phyloP scores from a whole-genome alignment of 2,329 filamentous ascomycete species.

The Pyrenochaeta sp. region DNA sequence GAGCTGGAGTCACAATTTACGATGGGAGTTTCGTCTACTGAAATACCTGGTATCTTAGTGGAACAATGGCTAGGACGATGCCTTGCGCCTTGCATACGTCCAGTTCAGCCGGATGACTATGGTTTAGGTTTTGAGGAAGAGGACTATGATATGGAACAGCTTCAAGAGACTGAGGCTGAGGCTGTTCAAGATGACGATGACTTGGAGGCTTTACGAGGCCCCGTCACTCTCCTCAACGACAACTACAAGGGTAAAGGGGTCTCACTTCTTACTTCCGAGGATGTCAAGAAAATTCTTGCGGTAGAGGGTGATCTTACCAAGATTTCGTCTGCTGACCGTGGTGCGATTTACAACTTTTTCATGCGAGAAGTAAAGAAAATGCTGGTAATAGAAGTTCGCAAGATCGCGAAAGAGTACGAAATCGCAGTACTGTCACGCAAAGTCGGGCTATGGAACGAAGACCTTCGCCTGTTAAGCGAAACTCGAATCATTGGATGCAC shows the following conservation, averaged over 20 bases:
- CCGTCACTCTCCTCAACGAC: slow-evolving; percentile 45
- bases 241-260: slow-evolving; percentile 47
- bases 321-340: slow-evolving; percentile 65
- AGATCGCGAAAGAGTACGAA: slow-evolving; percentile 61
- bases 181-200: slow-evolving; percentile 63
- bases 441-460: slow-evolving; percentile 66
- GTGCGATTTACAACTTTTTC: slow-evolving; percentile 72
- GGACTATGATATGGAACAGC: slow-evolving; percentile 68
- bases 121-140: slow-evolving; percentile 66
- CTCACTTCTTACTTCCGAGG: slow-evolving; percentile 27
- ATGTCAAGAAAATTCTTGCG: slow-evolving; percentile 50
- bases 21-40: slow-evolving; percentile 43
- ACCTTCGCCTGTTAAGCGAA: slow-evolving; percentile 54
- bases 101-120: slow-evolving; percentile 59
- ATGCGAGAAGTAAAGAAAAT: slow-evolving; percentile 62
- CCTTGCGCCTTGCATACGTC: slow-evolving; percentile 56
- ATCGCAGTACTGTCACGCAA: slow-evolving; percentile 62
- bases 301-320: slow-evolving; percentile 65
- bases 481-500: slow-evolving; percentile 73
- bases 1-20: slow-evolving; percentile 57
- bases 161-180: slow-evolving; percentile 69
- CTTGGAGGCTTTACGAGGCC: slow-evolving; percentile 50
- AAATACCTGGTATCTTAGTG: slow-evolving; percentile 51
- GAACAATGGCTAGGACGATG: slow-evolving; percentile 66
- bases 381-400: slow-evolving; percentile 59